Evolutionary conservation across 2,329 filamentous ascomycete species (phyloP).

Genomic region (Alternaria burnsii): DNA sequence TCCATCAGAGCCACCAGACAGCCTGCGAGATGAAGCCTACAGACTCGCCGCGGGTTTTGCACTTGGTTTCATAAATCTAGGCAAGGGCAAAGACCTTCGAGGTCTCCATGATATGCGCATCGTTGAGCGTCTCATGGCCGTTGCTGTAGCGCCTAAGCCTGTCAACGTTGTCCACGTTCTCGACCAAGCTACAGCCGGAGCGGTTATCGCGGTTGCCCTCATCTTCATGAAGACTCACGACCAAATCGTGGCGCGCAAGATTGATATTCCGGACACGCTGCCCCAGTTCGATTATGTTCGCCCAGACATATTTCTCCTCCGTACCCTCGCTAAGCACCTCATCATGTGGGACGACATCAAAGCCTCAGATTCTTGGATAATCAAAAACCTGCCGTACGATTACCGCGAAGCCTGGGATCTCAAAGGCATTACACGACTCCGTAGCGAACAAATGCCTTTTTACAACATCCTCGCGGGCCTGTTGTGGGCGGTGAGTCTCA

Average conservation of each 20-base stretch:
- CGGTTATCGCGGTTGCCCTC: conserved; percentile 85
- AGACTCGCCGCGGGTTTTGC: conserved; percentile 92
- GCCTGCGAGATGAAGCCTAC: conserved; percentile 92
- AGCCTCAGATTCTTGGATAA: conserved; percentile 77
- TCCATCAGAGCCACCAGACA: conserved; percentile 71
- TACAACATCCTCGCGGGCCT: conserved; percentile 92
- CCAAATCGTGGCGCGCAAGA: conserved; percentile 83
- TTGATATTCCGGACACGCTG: conserved; percentile 89
- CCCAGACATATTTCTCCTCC: conserved; percentile 88
- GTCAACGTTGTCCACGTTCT: conserved; percentile 92
- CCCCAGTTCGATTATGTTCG: conserved; percentile 95
- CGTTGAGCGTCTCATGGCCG: conserved; percentile 83
- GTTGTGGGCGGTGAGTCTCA: conserved; percentile 70
- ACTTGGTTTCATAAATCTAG: conserved; percentile 92
- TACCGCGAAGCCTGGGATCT: conserved; percentile 72
- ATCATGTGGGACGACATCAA: conserved; percentile 91
- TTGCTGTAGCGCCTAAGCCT: conserved; percentile 88
- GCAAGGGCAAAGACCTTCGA: conserved; percentile 85
- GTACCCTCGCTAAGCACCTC: conserved; percentile 87
- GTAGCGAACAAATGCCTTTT: conserved; percentile 86
- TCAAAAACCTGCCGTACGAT: conserved; percentile 72
- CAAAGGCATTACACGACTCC: conserved; percentile 67
- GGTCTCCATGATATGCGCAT: conserved; percentile 94
- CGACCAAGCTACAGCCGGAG: conserved; percentile 92
- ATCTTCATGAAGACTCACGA: conserved; percentile 99